phyloP scores from a whole-genome alignment of 352 stramenopile genomes.

The Pythium scleroteichum region DNA sequence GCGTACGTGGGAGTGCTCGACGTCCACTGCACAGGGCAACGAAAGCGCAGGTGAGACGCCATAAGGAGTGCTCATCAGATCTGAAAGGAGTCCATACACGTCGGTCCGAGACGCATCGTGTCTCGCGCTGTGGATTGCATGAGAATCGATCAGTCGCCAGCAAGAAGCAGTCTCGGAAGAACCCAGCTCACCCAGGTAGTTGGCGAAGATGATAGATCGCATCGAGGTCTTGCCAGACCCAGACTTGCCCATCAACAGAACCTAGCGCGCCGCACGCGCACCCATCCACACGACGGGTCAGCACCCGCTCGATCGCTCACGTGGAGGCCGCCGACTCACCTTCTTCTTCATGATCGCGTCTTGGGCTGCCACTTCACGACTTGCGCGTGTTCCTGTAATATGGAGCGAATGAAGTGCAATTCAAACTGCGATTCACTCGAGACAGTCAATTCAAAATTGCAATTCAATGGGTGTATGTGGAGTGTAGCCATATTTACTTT shows the following conservation, averaged over 20 bases:
- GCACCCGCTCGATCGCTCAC: background rate
- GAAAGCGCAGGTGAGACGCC: background rate
- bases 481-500: constrained; percentile 1
- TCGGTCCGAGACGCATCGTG: constrained; percentile 97
- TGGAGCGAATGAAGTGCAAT: background rate
- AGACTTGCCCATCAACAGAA: constrained; percentile 96
- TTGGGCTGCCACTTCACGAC: background rate
- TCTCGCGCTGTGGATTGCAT: constrained; percentile 80
- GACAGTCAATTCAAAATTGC: constrained; percentile 7
- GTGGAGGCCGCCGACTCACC: constrained; percentile 3
- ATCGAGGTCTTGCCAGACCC: constrained; percentile 99
- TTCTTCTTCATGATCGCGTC: constrained; percentile 33
- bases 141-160: background rate
- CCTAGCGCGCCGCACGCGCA: constrained; percentile 48
- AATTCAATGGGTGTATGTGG: constrained; percentile 2
- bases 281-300: too few relatives aligned
- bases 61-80: background rate
- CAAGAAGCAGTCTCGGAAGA: background rate
- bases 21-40: constrained; percentile 67
- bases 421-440: background rate
- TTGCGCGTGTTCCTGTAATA: too few relatives aligned
- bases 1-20: constrained; percentile 91
- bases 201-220: constrained; percentile 99
- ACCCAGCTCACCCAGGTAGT: constrained; percentile 92
- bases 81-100: constrained; percentile 46